Percentiles rank a stretch among this genome's conserved stretches.
Evolutionary conservation across 2,329 filamentous ascomycete genomes (phyloP).

Genomic region (Paracamarosporium sp.): DNA sequence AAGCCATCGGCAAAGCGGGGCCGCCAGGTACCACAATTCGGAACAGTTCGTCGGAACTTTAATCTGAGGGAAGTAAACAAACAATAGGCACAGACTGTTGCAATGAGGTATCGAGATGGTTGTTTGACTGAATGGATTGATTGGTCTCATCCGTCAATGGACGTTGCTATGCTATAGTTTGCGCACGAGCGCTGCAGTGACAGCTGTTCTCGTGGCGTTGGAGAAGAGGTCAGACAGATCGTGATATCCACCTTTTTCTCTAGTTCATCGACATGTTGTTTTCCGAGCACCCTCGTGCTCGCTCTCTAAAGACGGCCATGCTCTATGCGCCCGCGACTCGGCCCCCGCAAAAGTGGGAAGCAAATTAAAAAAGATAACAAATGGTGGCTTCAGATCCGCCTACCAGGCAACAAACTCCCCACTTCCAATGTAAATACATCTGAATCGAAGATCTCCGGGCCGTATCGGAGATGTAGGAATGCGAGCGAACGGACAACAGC

Average conservation of each 20-base stretch:
- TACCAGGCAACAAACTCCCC: background rate
- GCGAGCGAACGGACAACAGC: constrained; percentile 21
- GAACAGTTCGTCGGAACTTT: background rate
- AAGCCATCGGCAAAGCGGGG: constrained; percentile 3
- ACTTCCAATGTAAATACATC: constrained; percentile 3
- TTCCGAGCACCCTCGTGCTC: background rate
- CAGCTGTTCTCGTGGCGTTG: background rate
- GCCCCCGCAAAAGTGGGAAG: background rate
- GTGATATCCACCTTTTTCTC: constrained; percentile 3
- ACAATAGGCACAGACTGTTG: background rate
- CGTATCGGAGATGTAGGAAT: constrained; percentile 13
- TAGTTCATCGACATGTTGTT: background rate
- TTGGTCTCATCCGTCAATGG: background rate
- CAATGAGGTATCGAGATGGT: too few species aligned
- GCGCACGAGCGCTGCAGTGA: background rate
- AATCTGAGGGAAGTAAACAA: background rate
- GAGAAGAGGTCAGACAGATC: background rate
- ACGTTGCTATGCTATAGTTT: background rate
- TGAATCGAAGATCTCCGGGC: background rate
- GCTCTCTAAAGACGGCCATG: background rate
- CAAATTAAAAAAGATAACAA: background rate
- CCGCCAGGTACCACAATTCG: background rate
- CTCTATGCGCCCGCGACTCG: constrained; percentile 6
- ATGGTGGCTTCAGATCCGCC: background rate
- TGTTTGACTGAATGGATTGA: background rate